A percentile compares a stretch with the other conserved stretches of the same genome.
Conservation (phyloP, 345 rosid genomes). For the Laguncularia racemosa region DNA sequence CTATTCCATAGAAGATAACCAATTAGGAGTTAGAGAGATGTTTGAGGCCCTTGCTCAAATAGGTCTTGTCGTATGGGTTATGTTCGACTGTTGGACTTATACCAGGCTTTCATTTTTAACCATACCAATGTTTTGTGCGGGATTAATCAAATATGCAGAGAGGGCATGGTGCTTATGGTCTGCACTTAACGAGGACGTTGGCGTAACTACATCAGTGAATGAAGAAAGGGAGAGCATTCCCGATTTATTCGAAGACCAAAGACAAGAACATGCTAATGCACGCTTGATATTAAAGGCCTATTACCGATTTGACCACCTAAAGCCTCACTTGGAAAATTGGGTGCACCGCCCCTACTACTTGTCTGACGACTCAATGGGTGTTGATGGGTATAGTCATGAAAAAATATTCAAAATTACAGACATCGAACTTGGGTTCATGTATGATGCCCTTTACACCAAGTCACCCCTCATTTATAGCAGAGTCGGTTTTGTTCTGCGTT, state of each 20-base stretch:
- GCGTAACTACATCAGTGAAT: neutral
- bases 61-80: conserved; percentile 16
- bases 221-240: neutral
- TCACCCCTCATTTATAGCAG: neutral
- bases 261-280: neutral
- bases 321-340: conserved; percentile 16
- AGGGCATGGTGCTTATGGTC: conserved; percentile 1
- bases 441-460: conserved; percentile 14
- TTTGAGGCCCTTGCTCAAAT: conserved; percentile 21
- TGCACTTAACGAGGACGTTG: neutral
- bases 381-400: neutral
- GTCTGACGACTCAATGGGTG: neutral
- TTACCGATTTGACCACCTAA: conserved; percentile 11
- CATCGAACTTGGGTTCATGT: conserved; percentile 7
- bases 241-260: neutral
- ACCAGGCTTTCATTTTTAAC: conserved; percentile 5
- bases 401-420: conserved; percentile 11
- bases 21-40: conserved; percentile 28
- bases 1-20: conserved; percentile 30
- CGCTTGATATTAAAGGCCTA: conserved; percentile 11
- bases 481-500: conserved; percentile 2
- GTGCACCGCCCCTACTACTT: conserved; percentile 11
- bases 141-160: conserved; percentile 4
- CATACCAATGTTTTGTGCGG: conserved; percentile 1
- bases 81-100: conserved; percentile 8